A percentile compares a stretch with the other conserved stretches of the same genome.
Conservation (phyloP, 2,329 filamentous ascomycete species). For the Byssothecium circinans region DNA sequence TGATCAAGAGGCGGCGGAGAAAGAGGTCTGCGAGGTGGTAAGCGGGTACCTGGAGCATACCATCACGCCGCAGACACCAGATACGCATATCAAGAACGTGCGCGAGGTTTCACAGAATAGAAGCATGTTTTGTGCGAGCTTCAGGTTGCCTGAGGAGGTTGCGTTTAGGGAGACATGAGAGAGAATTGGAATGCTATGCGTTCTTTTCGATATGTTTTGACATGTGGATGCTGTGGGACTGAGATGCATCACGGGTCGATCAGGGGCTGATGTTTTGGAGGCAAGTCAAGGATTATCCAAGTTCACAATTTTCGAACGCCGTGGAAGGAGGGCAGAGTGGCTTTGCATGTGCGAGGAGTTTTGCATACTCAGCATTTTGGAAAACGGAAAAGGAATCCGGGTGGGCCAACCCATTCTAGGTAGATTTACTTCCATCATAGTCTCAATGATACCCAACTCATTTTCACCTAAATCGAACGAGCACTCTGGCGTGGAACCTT, state of each 20-base stretch:
- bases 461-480: neutral
- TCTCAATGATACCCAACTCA: neutral
- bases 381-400: too few species aligned
- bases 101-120: constrained; percentile 91
- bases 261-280: too few species aligned
- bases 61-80: constrained; percentile 61
- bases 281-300: neutral
- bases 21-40: constrained; percentile 67
- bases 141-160: constrained; percentile 78
- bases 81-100: constrained; percentile 64
- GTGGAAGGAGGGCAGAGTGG: neutral
- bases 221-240: too few species aligned
- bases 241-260: too few species aligned
- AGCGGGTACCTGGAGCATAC: constrained; percentile 61
- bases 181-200: neutral
- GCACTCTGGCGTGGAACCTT: too few species aligned
- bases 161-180: constrained; percentile 62
- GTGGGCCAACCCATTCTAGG: too few species aligned
- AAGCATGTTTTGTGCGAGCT: constrained; percentile 94
- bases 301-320: neutral
- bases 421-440: neutral
- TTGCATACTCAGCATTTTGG: too few species aligned
- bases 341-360: neutral
- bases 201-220: neutral
- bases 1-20: constrained; percentile 63